Percentiles rank a stretch among this genome's conserved stretches.
Evolutionary conservation across 1,284 basidiomycete species (phyloP).

Genomic region (Ustilago curta): DNA sequence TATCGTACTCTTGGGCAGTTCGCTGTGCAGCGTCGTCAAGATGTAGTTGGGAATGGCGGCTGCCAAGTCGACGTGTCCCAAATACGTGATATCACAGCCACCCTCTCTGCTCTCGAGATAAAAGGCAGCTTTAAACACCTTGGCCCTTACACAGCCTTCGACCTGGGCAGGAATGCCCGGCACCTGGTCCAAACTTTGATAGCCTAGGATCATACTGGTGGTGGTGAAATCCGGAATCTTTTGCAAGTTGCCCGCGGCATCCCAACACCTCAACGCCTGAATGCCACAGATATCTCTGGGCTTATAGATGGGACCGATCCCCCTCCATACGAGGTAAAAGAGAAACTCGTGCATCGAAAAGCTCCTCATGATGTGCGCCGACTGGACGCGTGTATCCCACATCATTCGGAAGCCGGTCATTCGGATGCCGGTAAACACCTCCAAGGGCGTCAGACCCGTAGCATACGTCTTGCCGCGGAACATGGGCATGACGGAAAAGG

Average conservation of each 20-base stretch:
- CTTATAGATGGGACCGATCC: constrained; percentile 57
- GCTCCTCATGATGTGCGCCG: constrained; percentile 48
- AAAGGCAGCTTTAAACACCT: constrained; percentile 48
- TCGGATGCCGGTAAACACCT: constrained; percentile 55
- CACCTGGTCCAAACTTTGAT: constrained; percentile 33
- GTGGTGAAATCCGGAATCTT: constrained; percentile 38
- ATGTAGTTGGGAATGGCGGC: constrained; percentile 52
- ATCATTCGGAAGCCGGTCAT: constrained; percentile 52
- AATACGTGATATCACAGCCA: constrained; percentile 51
- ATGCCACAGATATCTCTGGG: constrained; percentile 52
- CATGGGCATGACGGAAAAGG: constrained; percentile 45
- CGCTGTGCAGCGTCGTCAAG: constrained; percentile 37
- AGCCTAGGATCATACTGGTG: constrained; percentile 43
- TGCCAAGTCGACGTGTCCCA: constrained; percentile 48
- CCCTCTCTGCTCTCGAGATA: constrained; percentile 44
- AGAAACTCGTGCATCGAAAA: constrained; percentile 53
- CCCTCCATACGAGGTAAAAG: constrained; percentile 57
- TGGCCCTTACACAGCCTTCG: constrained; percentile 51
- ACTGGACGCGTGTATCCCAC: constrained; percentile 56
- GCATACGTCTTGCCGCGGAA: constrained; percentile 46
- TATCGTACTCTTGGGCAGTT: constrained; percentile 37
- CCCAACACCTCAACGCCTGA: constrained; percentile 47
- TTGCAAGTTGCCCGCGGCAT: constrained; percentile 37
- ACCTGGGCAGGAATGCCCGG: constrained; percentile 40
- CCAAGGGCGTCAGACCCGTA: constrained; percentile 41